Base-by-base conservation (phyloP, 176 grass and related monocot species). In the Puccinellia tenuiflora region DNA sequence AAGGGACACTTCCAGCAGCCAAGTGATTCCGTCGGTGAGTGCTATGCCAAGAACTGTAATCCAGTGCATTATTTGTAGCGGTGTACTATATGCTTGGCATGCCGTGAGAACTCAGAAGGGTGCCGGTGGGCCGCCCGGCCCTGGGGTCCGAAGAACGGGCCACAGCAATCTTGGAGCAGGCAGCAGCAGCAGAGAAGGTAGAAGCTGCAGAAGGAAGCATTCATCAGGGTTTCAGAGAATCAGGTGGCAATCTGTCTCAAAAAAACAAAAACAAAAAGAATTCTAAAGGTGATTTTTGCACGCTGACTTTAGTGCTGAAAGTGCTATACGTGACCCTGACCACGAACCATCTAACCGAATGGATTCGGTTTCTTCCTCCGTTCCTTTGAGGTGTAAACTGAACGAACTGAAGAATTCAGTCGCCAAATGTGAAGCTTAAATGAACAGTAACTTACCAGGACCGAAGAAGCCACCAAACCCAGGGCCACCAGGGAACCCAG, bases 101-200 rank as follows among this genome's bases (percentile, higher is more conserved):
- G 15, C 12, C 35, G 22, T 83, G 51, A 91, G 81, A 80, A 83
- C n/a, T 87, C 76, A 90, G 83, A 90, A 87, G 34, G 79, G 86
- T 7, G 73, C 87, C 5, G 88, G 88, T 6, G 73, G 83, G 20
- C 88, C 86, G 7, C 52, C 68, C 2, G 80, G 86, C 4, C 87
- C 87, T 2, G 67, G 85, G 17, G 35, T 10, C 85, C 79, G 12
- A 86, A 74, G 53, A 91, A 45, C 34, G 47, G 73, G 5, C 79
- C 68, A 43, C 85, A 86, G 30, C 84, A 89, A 22, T 95, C 73
- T 68, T 91, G 90, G 45, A 87, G 61, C 48, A 88, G 25, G 59
- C 83, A 83, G 83, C 87, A 87, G 30, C 90, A 92, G 60, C 88
- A 92, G 43, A 92, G 81, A 29, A 82, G 42, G 53, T 86, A 86